phyloP scores from a whole-genome alignment of 768 basidiomycete species.

The Leccinum pellstonianum region DNA sequence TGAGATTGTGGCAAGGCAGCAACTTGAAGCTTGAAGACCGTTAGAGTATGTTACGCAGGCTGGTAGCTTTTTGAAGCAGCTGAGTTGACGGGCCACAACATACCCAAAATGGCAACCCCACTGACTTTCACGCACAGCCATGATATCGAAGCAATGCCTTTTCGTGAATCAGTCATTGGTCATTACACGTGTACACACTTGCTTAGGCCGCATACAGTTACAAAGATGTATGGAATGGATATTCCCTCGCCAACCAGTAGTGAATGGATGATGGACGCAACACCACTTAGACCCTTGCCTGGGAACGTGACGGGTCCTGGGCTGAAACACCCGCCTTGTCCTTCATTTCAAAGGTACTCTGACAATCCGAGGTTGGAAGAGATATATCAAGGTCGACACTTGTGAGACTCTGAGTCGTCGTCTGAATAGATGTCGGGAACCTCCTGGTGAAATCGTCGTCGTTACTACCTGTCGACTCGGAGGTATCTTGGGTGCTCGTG shows the following conservation, averaged over 20 bases:
- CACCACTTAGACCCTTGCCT: no score
- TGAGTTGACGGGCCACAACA: neutral
- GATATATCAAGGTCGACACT: constrained; percentile 8
- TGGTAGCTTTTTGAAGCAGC: no score
- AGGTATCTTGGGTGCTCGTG: neutral
- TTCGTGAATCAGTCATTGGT: no score
- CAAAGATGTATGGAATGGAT: neutral
- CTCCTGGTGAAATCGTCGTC: constrained; percentile 22
- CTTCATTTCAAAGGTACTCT: neutral
- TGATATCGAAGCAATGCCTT: no score
- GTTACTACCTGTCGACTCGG: neutral
- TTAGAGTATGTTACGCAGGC: neutral
- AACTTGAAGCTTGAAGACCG: neutral
- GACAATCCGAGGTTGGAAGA: neutral
- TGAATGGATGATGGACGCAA: no score
- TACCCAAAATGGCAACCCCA: neutral
- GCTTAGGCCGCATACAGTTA: no score
- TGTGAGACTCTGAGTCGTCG: constrained; percentile 2
- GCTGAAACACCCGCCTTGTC: neutral
- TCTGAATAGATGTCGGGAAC: neutral
- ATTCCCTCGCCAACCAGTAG: neutral
- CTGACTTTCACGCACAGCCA: no score
- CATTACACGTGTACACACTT: no score
- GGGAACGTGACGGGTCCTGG: neutral
- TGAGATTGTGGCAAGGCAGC: neutral